phyloP scores from a whole-genome alignment of 176 grass and related monocot species.

The Rhynchospora breviuscula region DNA sequence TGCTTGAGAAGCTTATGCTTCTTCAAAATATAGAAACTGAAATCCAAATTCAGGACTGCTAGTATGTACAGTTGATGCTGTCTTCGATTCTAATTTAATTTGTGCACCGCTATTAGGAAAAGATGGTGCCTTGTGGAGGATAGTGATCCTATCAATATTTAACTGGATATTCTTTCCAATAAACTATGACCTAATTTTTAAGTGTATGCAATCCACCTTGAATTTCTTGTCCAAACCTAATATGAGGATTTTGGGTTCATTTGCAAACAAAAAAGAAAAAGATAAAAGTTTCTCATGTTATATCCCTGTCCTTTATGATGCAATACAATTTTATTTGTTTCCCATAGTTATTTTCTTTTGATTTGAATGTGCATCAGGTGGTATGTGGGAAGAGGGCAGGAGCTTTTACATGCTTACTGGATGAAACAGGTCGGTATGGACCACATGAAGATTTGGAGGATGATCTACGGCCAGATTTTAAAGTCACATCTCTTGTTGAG shows the following conservation, averaged over 20 bases:
- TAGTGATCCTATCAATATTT: background rate
- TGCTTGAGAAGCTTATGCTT: background rate
- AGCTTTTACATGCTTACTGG: conserved; percentile 89
- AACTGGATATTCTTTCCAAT: background rate
- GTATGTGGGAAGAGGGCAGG: conserved; percentile 84
- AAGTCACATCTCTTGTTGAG: conserved; percentile 62
- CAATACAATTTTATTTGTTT: background rate
- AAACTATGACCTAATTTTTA: background rate
- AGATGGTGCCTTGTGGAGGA: background rate
- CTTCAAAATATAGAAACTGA: background rate
- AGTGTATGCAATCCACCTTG: background rate
- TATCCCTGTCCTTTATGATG: background rate
- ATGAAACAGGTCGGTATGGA: conserved; percentile 65
- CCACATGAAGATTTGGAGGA: conserved; percentile 39
- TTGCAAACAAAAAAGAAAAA: background rate
- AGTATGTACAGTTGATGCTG: background rate
- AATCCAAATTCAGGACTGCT: background rate
- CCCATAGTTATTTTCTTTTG: background rate
- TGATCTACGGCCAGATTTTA: conserved; percentile 70
- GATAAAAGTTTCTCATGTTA: background rate
- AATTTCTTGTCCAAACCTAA: background rate
- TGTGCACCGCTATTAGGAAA: background rate
- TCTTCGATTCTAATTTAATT: background rate
- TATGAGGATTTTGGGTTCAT: background rate
- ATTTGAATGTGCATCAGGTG: conserved; percentile 29